Conservation (phyloP, 345 rosid genomes). For the Citrus maxima region DNA sequence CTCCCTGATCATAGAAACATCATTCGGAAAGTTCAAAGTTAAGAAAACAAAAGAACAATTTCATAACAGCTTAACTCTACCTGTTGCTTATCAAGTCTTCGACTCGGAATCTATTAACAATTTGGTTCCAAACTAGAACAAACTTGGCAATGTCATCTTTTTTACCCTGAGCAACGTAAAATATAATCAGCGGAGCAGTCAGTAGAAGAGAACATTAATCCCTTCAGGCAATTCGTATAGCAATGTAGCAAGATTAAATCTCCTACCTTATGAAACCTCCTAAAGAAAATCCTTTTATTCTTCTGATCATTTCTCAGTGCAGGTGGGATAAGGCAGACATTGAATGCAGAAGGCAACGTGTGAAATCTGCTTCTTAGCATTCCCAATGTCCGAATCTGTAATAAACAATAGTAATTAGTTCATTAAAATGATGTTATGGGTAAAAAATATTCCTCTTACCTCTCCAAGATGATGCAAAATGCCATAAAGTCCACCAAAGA, state of each 20-base stretch:
- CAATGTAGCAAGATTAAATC: conserved; percentile 4
- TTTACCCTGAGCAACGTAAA: conserved; percentile 48
- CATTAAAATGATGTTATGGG: conserved; percentile 9
- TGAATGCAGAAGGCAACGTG: conserved; percentile 84
- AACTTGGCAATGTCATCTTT: conserved; percentile 64
- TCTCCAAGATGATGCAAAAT: conserved; percentile 97
- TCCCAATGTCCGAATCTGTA: conserved; percentile 91
- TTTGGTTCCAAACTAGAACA: conserved; percentile 91
- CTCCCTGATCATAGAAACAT: conserved; percentile 52
- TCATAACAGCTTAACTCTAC: conserved; percentile 28
- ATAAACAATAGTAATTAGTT: conserved; percentile 22
- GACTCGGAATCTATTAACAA: conserved; percentile 62
- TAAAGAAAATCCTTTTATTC: conserved; percentile 43
- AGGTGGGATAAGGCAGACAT: conserved; percentile 60
- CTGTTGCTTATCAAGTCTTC: conserved; percentile 95
- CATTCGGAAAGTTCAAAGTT: conserved; percentile 3
- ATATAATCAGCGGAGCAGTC: conserved; percentile 7
- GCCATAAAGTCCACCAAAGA: conserved; percentile 92
- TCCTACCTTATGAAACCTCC: conserved; percentile 57
- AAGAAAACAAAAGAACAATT: not conserved
- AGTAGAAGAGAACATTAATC: not conserved
- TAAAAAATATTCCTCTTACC: conserved; percentile 45
- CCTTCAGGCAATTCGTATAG: not conserved
- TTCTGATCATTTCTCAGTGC: conserved; percentile 38
- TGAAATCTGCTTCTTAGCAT: conserved; percentile 94